These are phyloP conservation scores for Crepidotus variabilis DNA, from an alignment of 768 basidiomycete species.

Conservation along the genomic window DNA sequence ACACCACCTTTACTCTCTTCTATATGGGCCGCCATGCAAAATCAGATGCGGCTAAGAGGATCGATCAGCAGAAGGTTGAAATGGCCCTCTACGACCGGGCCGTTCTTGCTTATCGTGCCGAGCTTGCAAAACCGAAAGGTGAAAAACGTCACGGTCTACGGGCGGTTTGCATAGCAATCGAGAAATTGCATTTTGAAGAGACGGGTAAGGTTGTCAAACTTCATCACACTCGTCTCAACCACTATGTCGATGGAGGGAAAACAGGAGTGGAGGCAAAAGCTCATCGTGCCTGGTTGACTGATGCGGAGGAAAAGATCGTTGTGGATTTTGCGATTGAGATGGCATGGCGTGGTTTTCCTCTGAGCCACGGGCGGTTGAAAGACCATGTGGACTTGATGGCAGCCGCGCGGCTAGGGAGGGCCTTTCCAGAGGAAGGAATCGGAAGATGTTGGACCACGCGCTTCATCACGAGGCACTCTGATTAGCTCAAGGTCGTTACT, in stretches of 20 bases:
- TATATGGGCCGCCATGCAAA: too few species aligned
- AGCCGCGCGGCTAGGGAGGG: not conserved
- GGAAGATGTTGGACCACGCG: conserved; percentile 10
- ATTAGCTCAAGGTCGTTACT: conserved; percentile 24
- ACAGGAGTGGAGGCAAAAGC: conserved; percentile 3
- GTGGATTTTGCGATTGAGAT: not conserved
- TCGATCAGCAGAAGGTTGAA: too few species aligned
- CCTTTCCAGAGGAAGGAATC: not conserved
- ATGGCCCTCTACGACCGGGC: not conserved
- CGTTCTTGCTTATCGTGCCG: not conserved
- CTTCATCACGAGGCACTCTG: conserved; percentile 22
- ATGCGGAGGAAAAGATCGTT: not conserved
- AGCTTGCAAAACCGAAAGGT: conserved; percentile 1
- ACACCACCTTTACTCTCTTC: too few species aligned
- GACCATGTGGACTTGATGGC: not conserved
- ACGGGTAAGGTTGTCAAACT: conserved; percentile 11
- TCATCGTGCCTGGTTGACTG: not conserved
- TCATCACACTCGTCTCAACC: conserved; percentile 10
- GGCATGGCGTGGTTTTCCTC: not conserved
- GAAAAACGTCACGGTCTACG: not conserved
- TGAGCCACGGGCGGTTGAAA: not conserved
- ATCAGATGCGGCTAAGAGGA: too few species aligned
- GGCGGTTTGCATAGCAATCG: conserved; percentile 3
- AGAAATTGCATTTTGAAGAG: conserved; percentile 6
- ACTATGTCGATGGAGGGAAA: conserved; percentile 4